Evolutionary conservation across 2,329 filamentous ascomycete genomes (phyloP).

Genomic region (Didymella segeticola): DNA sequence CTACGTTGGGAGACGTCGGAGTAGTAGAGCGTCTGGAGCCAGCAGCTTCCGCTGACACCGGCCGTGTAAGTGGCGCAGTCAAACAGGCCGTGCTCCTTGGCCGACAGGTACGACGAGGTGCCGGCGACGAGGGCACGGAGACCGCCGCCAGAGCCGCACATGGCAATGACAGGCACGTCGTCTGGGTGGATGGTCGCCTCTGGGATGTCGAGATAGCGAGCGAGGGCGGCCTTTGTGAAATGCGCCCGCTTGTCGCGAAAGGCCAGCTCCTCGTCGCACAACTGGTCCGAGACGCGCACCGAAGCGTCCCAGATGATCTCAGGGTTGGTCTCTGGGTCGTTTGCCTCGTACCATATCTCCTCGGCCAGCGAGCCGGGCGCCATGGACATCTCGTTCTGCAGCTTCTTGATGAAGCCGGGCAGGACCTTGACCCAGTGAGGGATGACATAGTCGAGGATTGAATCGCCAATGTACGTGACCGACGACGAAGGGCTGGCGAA

Average conservation of each 20-base stretch:
- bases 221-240: slow-evolving; percentile 75
- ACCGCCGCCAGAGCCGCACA: slow-evolving; percentile 93
- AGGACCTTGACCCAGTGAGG: slow-evolving; percentile 83
- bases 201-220: slow-evolving; percentile 78
- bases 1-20: slow-evolving; percentile 76
- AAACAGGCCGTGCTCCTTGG: slow-evolving; percentile 85
- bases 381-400: slow-evolving; percentile 88
- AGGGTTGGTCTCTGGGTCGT: slow-evolving; percentile 81
- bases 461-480: slow-evolving; percentile 53
- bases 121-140: slow-evolving; percentile 89
- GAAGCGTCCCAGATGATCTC: slow-evolving; percentile 83
- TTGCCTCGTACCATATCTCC: slow-evolving; percentile 91
- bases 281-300: slow-evolving; percentile 79
- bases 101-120: slow-evolving; percentile 82
- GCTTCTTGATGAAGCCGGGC: slow-evolving; percentile 78
- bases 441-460: slow-evolving; percentile 73
- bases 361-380: slow-evolving; percentile 86
- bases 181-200: slow-evolving; percentile 87
- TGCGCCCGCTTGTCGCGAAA: slow-evolving; percentile 74
- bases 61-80: slow-evolving; percentile 95
- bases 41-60: slow-evolving; percentile 94
- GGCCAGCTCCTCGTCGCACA: slow-evolving; percentile 82
- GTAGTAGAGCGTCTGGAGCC: slow-evolving; percentile 88
- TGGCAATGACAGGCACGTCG: slow-evolving; percentile 89
- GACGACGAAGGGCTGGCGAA: slow-evolving; percentile 39